Evolutionary conservation across 768 basidiomycete species (phyloP).

Genomic region (Tylopilus sp.): DNA sequence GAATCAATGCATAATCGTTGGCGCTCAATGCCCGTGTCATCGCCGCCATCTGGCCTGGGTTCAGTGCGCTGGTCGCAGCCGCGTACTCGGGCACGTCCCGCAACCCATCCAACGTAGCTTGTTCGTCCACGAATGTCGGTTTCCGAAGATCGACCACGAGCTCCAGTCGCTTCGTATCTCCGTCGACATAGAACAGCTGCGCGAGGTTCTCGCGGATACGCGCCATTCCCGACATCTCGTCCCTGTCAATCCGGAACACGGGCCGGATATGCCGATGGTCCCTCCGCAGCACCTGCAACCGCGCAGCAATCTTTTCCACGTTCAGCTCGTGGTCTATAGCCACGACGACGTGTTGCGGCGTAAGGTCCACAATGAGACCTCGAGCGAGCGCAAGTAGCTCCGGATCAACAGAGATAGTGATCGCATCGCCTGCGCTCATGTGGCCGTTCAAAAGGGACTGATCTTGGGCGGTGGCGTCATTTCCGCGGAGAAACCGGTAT

Average conservation of each 20-base stretch:
- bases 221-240: constrained; percentile 87
- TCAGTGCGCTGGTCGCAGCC: constrained; percentile 45
- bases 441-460: constrained; percentile 66
- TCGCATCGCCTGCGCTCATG: constrained; percentile 74
- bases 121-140: constrained; percentile 56
- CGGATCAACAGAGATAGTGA: constrained; percentile 86
- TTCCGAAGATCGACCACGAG: constrained; percentile 78
- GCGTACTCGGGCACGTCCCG: constrained; percentile 29
- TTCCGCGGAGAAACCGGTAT: constrained; percentile 61
- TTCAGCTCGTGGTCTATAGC: constrained; percentile 83
- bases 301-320: constrained; percentile 43
- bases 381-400: constrained; percentile 78
- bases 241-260: constrained; percentile 88
- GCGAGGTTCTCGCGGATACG: constrained; percentile 90
- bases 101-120: constrained; percentile 12
- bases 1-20: constrained; percentile 84
- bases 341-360: constrained; percentile 58
- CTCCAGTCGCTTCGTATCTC: constrained; percentile 61
- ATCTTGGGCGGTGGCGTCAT: constrained; percentile 3
- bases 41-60: constrained; percentile 68
- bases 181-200: constrained; percentile 78
- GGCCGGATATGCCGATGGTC: constrained; percentile 10
- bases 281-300: constrained; percentile 27
- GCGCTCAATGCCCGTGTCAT: constrained; percentile 73
- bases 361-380: constrained; percentile 78